Conservation (phyloP, 73 alveolate species). For the Paramecium primaurelia region DNA sequence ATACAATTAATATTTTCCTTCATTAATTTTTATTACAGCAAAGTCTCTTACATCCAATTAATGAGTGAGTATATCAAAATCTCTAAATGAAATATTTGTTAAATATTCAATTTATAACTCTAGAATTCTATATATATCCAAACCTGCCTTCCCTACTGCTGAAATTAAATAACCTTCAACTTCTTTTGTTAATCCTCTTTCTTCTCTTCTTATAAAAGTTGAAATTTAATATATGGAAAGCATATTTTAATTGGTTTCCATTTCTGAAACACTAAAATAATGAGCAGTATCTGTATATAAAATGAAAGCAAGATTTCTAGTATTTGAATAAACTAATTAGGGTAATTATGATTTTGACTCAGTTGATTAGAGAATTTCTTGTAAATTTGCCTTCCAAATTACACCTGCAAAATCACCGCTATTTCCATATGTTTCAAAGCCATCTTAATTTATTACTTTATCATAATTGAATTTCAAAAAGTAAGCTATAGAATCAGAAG, state of each 20-base stretch:
- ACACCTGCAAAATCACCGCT: not conserved
- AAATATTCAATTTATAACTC: not conserved
- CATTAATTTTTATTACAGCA: not conserved
- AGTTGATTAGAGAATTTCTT: not conserved
- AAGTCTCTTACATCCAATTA: not conserved
- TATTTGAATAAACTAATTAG: not conserved
- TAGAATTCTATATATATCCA: not conserved
- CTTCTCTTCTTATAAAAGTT: not conserved
- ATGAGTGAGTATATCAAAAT: not conserved
- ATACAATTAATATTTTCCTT: not conserved
- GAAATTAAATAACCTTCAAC: not conserved
- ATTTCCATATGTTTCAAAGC: conserved; percentile 9
- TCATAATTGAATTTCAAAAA: not conserved
- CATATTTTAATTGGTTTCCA: not conserved
- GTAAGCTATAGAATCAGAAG: not conserved
- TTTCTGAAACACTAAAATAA: not conserved
- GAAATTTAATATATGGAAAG: not conserved
- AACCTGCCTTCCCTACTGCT: conserved; percentile 1
- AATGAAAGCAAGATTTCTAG: not conserved
- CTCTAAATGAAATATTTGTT: not conserved
- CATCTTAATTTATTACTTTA: not conserved
- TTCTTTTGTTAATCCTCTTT: conserved; percentile 37
- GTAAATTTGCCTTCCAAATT: not conserved
- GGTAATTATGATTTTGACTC: not conserved
- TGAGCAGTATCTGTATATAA: not conserved